A percentile compares a stretch with the other conserved stretches of the same genome.
Evolutionary conservation across 1,284 basidiomycete genomes (phyloP).

Genomic region (Naganishia sp.): DNA sequence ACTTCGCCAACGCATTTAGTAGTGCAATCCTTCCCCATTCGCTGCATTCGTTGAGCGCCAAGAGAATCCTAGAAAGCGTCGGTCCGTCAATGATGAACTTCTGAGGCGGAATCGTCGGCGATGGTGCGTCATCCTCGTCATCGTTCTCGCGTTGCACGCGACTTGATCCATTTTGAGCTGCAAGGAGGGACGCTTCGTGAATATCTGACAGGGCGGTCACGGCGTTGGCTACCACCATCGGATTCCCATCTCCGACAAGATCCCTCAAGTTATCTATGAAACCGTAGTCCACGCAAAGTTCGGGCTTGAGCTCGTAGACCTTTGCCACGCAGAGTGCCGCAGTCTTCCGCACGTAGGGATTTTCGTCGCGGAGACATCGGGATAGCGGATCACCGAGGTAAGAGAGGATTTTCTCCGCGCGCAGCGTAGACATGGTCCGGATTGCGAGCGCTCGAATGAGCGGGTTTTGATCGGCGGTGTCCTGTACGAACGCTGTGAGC

Average conservation of each 20-base stretch:
- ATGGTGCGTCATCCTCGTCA: constrained; percentile 49
- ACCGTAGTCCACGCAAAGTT: constrained; percentile 90
- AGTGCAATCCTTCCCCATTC: constrained; percentile 98
- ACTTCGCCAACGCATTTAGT: constrained; percentile 80
- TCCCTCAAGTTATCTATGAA: constrained; percentile 82
- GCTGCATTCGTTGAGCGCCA: constrained; percentile 96
- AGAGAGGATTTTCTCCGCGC: constrained; percentile 98
- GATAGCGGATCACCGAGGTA: constrained; percentile 93
- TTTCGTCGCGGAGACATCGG: constrained; percentile 88
- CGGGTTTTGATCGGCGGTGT: constrained; percentile 93
- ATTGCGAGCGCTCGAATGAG: constrained; percentile 95
- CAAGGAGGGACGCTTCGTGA: constrained; percentile 59
- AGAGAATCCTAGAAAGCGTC: constrained; percentile 84
- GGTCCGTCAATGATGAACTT: constrained; percentile 78
- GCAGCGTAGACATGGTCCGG: constrained; percentile 94
- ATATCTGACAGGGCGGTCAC: constrained; percentile 97
- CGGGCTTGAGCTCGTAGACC: constrained; percentile 93
- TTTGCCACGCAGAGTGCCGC: constrained; percentile 94
- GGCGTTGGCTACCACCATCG: constrained; percentile 98
- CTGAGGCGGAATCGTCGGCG: constrained; percentile 49
- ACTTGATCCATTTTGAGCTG: constrained; percentile 33
- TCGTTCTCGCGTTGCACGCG: constrained; percentile 41
- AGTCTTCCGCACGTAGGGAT: constrained; percentile 96
- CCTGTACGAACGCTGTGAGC: constrained; percentile 58
- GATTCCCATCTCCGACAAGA: constrained; percentile 77